These are phyloP conservation scores for Psilocybe sp. DNA, from an alignment of 768 basidiomycete genomes.

Conservation along the genomic window DNA sequence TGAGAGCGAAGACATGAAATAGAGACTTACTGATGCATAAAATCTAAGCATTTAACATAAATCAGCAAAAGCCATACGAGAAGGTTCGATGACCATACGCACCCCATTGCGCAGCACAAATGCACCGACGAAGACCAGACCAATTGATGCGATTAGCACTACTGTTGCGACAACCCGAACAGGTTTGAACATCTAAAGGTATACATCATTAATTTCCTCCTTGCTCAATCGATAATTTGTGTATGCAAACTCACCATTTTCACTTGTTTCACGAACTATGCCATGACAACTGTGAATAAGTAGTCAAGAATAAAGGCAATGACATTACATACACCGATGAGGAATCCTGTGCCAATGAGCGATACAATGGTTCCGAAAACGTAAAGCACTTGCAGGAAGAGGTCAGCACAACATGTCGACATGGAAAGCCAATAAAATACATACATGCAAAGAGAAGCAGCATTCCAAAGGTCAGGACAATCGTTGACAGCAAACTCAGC, in stretches of 20 bases:
- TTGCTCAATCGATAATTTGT: neutral
- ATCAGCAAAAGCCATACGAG: neutral
- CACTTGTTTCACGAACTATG: conserved; percentile 73
- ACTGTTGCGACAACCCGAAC: conserved; percentile 81
- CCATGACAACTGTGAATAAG: neutral
- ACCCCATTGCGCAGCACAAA: conserved; percentile 74
- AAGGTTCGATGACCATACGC: conserved; percentile 21
- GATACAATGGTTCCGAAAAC: conserved; percentile 78
- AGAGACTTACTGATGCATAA: conserved; percentile 62
- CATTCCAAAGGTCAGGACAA: conserved; percentile 72
- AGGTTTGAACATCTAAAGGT: conserved; percentile 87
- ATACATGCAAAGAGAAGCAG: conserved; percentile 71
- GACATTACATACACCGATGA: conserved; percentile 70
- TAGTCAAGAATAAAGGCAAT: neutral
- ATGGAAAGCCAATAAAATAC: conserved; percentile 23
- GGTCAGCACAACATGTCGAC: conserved; percentile 4
- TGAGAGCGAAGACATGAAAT: neutral
- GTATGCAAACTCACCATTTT: conserved; percentile 53
- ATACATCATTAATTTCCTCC: neutral
- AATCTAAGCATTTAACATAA: conserved; percentile 35
- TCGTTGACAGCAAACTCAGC: conserved; percentile 75
- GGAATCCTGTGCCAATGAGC: conserved; percentile 85
- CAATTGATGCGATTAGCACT: conserved; percentile 76
- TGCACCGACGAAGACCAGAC: conserved; percentile 80
- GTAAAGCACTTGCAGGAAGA: conserved; percentile 63